phyloP scores from a whole-genome alignment of 352 stramenopile species.

The Thalassiosira exigua region DNA sequence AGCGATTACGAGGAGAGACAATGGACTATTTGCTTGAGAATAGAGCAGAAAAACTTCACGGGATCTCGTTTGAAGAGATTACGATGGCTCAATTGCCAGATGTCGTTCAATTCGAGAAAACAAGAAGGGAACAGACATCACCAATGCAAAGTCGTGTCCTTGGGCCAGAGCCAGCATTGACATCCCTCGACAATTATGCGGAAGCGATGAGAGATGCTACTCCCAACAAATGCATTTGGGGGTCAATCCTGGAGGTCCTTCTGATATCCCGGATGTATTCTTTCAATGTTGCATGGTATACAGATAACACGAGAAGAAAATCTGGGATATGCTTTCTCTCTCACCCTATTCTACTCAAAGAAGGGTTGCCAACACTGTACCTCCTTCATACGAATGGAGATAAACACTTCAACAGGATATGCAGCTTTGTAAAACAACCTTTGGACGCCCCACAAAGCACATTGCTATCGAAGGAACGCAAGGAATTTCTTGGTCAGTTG shows the following conservation, averaged over 20 bases:
- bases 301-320: background rate
- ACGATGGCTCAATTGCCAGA: background rate
- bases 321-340: too few species aligned
- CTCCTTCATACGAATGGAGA: constrained; percentile 22
- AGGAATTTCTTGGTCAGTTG: too few species aligned
- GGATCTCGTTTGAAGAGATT: background rate
- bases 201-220: background rate
- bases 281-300: background rate
- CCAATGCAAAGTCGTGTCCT: too few species aligned
- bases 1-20: background rate
- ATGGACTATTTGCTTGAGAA: background rate
- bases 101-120: too few species aligned
- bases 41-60: background rate
- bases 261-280: background rate
- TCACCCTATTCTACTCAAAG: too few species aligned
- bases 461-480: too few species aligned
- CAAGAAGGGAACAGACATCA: too few species aligned
- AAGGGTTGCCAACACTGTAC: too few species aligned
- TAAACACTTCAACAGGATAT: constrained; percentile 21
- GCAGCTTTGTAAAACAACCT: too few species aligned
- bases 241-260: background rate
- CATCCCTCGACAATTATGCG: constrained; percentile 4
- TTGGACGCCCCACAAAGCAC: too few species aligned
- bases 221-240: background rate
- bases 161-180: too few species aligned